phyloP scores from a whole-genome alignment of 2,329 filamentous ascomycete genomes.

The Colletotrichum sp. region DNA sequence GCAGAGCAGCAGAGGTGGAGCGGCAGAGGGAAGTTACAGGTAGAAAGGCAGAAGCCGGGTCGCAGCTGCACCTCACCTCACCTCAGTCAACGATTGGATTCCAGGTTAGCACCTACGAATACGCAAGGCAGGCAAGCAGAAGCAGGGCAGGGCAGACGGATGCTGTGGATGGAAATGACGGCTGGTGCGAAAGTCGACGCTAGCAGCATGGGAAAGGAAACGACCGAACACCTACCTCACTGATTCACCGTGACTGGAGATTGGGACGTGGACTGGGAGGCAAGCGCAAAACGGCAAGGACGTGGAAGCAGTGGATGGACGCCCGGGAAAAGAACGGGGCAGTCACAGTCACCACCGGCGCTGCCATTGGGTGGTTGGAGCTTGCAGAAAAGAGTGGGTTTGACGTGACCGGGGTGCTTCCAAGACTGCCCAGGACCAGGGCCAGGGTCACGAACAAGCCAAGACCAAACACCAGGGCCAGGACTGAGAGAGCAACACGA shows the following conservation, averaged over 20 bases:
- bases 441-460: neutral
- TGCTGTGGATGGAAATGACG: neutral
- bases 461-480: neutral
- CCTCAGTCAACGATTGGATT: neutral
- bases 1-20: neutral
- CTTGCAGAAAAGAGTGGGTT: slow-evolving; percentile 11
- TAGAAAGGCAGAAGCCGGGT: slow-evolving; percentile 5
- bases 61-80: neutral
- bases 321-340: neutral
- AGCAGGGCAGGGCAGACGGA: neutral
- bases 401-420: slow-evolving; percentile 4
- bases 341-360: neutral
- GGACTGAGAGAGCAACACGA: neutral
- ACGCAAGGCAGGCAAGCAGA: neutral
- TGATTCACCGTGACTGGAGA: neutral
- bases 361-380: slow-evolving; percentile 12
- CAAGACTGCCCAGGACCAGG: neutral
- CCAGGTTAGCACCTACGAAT: neutral
- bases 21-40: slow-evolving; percentile 9
- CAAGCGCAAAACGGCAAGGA: neutral
- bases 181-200: neutral
- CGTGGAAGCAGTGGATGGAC: neutral
- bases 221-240: neutral
- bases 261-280: neutral
- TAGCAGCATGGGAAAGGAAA: neutral